Evolutionary conservation across 495 filamentous ascomycete genomes (phyloP), one percentile per base, ranked within the genome.

Genomic region (Corynascus novoguineensis): DNA sequence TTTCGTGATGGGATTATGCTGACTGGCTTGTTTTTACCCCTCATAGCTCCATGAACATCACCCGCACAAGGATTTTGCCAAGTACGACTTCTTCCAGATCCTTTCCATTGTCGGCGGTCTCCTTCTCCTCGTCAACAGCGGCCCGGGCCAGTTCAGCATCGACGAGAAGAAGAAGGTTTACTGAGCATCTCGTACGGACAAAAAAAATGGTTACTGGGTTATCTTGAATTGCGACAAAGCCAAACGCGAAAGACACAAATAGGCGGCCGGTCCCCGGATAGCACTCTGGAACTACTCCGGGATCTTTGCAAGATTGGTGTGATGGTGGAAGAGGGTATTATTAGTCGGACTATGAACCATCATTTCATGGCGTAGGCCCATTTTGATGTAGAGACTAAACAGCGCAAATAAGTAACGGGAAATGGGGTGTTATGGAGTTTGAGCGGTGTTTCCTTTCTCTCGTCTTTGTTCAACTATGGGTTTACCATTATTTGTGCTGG

Each of bases 101-200:
- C 78, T 98, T 50, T 98, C 93, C 40, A 98, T 98, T 73, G 93
- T 98, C 58, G 93, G 93, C 54, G 93, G 93, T 65, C 86, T 98
- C 45, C 78, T 98, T 46, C 85, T 98, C 55, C 81, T 98, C 53
- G 90, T 96, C 73, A 98, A 98, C 83, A 97, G 92, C 85, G 93
- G 93, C 53, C 95, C 93, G 12, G 93, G 93, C 46, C 89, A 96
- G 74, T 86, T 97, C 77, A 95, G 88, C 71, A 90, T 98, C 73
- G 93, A 98, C 72, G 95, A 97, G 82, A 98, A 98, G 86, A 98
- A 98, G 86, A 98, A 98, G 82, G 93, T 98, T 60, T 98, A 40
- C 22, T 25, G 19, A 46, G 12, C 44, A 47, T n/a, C 12, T n/a
- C 24, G 4, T 7, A 3, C 14, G 19, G 12, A 11, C 21, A 1